phyloP scores from a whole-genome alignment of 768 basidiomycete genomes.

The Pleurotus tuber-regium region DNA sequence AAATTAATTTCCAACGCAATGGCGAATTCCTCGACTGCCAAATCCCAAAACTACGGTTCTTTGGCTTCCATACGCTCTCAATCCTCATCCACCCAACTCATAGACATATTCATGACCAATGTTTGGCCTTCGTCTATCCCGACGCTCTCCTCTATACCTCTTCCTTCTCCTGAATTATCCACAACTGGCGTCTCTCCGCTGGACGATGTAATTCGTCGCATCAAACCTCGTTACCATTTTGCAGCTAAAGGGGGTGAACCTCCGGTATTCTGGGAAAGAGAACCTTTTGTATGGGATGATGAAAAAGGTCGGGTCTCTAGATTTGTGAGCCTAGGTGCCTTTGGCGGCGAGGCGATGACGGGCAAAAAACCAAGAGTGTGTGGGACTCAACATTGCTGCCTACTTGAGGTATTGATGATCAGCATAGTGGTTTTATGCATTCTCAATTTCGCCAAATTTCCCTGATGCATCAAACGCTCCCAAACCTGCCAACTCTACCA shows the following conservation, averaged over 20 bases:
- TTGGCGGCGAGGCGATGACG: constrained; percentile 59
- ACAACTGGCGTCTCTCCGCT: constrained; percentile 51
- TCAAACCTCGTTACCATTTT: constrained; percentile 88
- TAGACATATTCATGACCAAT: constrained; percentile 83
- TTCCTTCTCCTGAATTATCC: constrained; percentile 45
- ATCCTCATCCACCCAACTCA: constrained; percentile 56
- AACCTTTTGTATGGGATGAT: constrained; percentile 85
- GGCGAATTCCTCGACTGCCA: constrained; percentile 42
- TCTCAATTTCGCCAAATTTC: constrained; percentile 67
- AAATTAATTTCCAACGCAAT: constrained; percentile 71
- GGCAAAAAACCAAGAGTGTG: constrained; percentile 85
- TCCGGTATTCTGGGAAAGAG: constrained; percentile 91
- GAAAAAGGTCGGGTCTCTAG: constrained; percentile 66
- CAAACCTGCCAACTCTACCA: constrained; percentile 61
- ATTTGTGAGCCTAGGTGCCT: constrained; percentile 86
- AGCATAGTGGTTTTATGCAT: constrained; percentile 95
- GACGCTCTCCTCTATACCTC: constrained; percentile 52
- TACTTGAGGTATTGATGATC: constrained; percentile 1
- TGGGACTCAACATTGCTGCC: constrained; percentile 12
- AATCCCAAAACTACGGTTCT: constrained; percentile 49
- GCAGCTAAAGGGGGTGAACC: constrained; percentile 61
- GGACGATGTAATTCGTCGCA: constrained; percentile 60
- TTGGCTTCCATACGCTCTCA: constrained; percentile 67
- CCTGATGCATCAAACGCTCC: constrained; percentile 31
- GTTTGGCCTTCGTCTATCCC: constrained; percentile 71